These are phyloP conservation scores for Entrophospora sp. DNA, from an alignment of 192 early-diverging fungal species.

Conservation along the genomic window DNA sequence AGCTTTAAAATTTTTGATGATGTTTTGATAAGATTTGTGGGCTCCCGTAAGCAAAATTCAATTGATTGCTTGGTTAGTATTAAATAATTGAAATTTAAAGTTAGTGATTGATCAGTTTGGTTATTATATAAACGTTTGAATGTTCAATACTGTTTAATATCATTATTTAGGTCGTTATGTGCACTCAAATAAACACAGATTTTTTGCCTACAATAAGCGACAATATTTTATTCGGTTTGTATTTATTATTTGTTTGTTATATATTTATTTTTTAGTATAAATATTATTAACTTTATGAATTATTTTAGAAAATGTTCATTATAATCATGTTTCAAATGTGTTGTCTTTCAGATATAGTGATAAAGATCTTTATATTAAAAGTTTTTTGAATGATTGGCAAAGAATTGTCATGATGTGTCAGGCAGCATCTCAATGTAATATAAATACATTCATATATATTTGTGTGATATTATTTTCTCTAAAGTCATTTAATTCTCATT, in stretches of 20 bases:
- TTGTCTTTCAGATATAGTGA: background rate
- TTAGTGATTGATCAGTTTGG: too few relatives aligned
- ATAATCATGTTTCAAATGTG: background rate
- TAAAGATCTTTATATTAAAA: background rate
- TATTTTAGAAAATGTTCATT: background rate
- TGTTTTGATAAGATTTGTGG: background rate
- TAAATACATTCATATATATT: background rate
- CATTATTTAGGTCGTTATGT: background rate
- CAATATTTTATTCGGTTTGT: background rate
- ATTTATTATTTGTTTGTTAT: background rate
- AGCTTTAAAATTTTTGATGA: background rate
- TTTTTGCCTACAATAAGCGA: background rate
- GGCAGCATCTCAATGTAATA: background rate
- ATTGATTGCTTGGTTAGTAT: background rate
- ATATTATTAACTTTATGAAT: background rate
- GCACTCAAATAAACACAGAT: background rate
- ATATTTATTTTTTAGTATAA: background rate
- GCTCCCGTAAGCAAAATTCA: background rate
- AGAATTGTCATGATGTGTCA: conserved; percentile 1
- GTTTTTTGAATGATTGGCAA: background rate
- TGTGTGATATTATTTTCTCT: too few relatives aligned
- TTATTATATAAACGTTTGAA: too few relatives aligned
- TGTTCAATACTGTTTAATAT: too few relatives aligned
- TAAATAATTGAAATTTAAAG: background rate
- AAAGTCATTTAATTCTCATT: background rate